Percentiles rank a stretch among this genome's conserved stretches.
Evolutionary conservation across 2,329 filamentous ascomycete species (phyloP).

Genomic region (Paecilomyces sp.): DNA sequence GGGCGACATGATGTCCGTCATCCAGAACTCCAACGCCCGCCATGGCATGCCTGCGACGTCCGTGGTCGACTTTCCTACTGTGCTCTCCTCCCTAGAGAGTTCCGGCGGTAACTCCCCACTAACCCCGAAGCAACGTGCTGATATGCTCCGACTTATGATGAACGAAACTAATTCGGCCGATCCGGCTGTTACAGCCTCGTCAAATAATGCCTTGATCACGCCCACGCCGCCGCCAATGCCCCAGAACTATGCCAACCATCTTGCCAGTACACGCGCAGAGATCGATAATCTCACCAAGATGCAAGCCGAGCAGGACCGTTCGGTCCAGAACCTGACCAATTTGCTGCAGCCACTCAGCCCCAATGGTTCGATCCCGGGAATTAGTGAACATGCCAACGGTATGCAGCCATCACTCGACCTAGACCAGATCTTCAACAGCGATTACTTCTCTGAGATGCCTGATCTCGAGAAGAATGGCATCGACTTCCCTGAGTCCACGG

Average conservation of each 20-base stretch:
- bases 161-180: slow-evolving; percentile 38
- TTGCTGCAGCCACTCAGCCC: slow-evolving; percentile 74
- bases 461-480: slow-evolving; percentile 21
- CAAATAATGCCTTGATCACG: slow-evolving; percentile 52
- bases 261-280: slow-evolving; percentile 64
- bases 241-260: slow-evolving; percentile 36
- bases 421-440: slow-evolving; percentile 51
- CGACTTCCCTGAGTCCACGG: slow-evolving; percentile 15
- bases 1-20: slow-evolving; percentile 43
- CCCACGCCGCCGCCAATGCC: slow-evolving; percentile 50
- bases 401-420: slow-evolving; percentile 46
- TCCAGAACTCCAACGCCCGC: slow-evolving; percentile 40
- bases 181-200: slow-evolving; percentile 25
- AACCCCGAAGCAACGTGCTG: slow-evolving; percentile 39
- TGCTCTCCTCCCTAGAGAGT: slow-evolving; percentile 38
- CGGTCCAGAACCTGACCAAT: slow-evolving; percentile 67
- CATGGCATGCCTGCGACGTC: slow-evolving; percentile 29
- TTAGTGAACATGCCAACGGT: slow-evolving; percentile 39
- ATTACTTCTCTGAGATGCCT: slow-evolving; percentile 45
- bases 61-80: slow-evolving; percentile 37
- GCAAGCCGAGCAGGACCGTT: slow-evolving; percentile 69
- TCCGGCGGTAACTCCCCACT: slow-evolving; percentile 37
- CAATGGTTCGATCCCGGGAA: slow-evolving; percentile 67
- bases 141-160: slow-evolving; percentile 42
- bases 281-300: slow-evolving; percentile 72